Percentiles rank a stretch among this genome's conserved stretches.
Conservation (phyloP, 306 rosid genomes). For the Glycine soja region DNA sequence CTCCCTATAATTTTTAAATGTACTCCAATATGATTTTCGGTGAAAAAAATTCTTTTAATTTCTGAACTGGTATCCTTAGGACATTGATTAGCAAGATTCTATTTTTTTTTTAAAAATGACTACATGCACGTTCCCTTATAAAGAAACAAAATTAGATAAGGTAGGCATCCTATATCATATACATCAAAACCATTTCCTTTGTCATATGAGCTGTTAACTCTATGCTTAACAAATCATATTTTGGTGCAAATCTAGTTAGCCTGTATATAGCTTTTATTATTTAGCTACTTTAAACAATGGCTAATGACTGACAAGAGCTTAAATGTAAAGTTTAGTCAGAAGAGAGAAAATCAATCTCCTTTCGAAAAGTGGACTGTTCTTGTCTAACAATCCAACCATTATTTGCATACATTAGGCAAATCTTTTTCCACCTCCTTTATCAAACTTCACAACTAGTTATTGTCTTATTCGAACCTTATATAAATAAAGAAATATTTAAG, state of each 20-base stretch:
- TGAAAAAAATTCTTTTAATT: no score
- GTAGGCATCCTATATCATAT: neutral
- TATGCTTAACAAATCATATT: neutral
- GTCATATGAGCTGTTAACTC: neutral
- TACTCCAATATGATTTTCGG: no score
- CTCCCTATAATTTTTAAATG: no score
- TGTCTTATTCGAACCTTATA: neutral
- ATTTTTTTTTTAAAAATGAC: neutral
- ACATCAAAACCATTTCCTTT: neutral
- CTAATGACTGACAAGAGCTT: neutral
- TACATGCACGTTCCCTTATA: neutral
- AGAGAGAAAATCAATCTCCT: neutral
- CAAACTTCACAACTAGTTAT: neutral
- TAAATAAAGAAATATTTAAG: no score
- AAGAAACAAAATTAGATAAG: neutral
- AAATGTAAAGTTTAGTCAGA: neutral
- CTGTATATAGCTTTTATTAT: neutral
- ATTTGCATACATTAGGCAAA: neutral
- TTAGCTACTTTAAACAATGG: neutral
- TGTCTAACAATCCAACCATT: neutral
- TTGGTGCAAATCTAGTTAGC: neutral
- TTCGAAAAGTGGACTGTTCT: neutral
- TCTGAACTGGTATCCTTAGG: no score
- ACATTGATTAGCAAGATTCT: no score
- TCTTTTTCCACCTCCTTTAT: neutral